A percentile compares a stretch with the other conserved stretches of the same genome.
These are phyloP conservation scores for Sicyos edulis DNA, from an alignment of 306 rosid genomes.

Conservation along the genomic window DNA sequence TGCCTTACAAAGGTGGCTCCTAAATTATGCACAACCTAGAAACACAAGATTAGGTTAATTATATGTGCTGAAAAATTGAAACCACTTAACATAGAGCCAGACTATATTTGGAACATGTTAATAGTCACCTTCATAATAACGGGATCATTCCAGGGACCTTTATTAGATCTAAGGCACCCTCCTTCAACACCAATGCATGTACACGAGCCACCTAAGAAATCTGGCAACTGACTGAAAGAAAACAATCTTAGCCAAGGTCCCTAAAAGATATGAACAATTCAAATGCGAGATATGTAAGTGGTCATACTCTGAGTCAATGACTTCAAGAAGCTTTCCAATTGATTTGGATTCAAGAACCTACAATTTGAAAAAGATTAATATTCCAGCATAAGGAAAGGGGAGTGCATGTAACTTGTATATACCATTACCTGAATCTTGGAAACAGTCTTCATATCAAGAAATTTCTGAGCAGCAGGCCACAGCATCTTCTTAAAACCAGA, in stretches of 20 bases:
- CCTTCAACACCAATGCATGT: conserved; percentile 61
- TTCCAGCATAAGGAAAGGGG: conserved; percentile 15
- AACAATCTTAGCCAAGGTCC: conserved; percentile 21
- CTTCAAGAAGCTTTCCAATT: conserved; percentile 59
- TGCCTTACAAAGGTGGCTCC: conserved; percentile 71
- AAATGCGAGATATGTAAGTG: not conserved
- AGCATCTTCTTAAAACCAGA: conserved; percentile 88
- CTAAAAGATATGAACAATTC: not conserved
- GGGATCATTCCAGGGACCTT: conserved; percentile 93
- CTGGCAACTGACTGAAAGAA: conserved; percentile 78
- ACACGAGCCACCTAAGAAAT: conserved; percentile 92
- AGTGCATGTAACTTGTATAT: conserved; percentile 13
- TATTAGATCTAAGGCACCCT: conserved; percentile 77
- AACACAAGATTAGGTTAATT: conserved; percentile 23
- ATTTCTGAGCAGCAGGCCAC: conserved; percentile 94
- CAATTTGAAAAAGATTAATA: conserved; percentile 24
- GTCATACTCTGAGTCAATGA: conserved; percentile 68
- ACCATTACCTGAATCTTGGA: conserved; percentile 75
- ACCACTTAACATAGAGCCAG: not conserved
- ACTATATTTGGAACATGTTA: conserved; percentile 16
- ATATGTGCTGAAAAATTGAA: not conserved
- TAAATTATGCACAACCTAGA: conserved; percentile 59
- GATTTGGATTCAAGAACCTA: conserved; percentile 82
- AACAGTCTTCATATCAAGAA: conserved; percentile 75
- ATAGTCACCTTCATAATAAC: conserved; percentile 71